Conservation (phyloP, 2,329 filamentous ascomycete genomes). For the Phaeophleospora eucalypticola region DNA sequence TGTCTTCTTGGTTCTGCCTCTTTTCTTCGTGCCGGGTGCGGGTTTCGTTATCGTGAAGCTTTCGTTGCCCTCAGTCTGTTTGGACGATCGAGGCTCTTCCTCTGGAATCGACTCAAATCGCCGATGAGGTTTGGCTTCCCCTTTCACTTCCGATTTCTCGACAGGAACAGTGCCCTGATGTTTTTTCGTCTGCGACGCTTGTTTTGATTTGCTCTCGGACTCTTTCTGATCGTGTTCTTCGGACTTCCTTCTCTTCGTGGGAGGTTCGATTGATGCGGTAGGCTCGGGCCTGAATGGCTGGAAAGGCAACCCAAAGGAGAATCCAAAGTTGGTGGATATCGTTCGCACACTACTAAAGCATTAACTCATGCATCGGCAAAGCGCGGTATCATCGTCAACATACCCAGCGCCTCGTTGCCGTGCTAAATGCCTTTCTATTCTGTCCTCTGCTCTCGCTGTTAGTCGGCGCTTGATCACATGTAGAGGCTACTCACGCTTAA, state of each 20-base stretch:
- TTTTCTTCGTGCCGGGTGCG: no score
- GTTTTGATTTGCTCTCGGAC: background rate
- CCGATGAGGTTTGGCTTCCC: no score
- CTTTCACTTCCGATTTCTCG: no score
- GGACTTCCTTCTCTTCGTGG: background rate
- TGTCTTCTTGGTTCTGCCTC: no score
- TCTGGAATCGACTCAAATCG: no score
- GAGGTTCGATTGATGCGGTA: background rate
- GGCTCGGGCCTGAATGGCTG: background rate
- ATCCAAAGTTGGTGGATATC: constrained; percentile 29
- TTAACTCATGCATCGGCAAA: background rate
- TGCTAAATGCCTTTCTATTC: constrained; percentile 32
- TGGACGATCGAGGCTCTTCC: no score
- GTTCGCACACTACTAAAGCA: constrained; percentile 18
- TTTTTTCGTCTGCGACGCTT: no score
- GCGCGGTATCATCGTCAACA: constrained; percentile 4
- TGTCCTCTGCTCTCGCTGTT: constrained; percentile 19
- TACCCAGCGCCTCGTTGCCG: constrained; percentile 32
- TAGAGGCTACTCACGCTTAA: constrained; percentile 16
- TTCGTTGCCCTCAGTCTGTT: no score
- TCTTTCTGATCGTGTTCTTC: background rate
- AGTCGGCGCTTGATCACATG: background rate
- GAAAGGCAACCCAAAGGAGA: constrained; percentile 20
- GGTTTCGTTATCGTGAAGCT: no score
- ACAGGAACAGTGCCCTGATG: no score